phyloP scores from a whole-genome alignment of 768 basidiomycete genomes.

The Rhizopogon vulgaris region DNA sequence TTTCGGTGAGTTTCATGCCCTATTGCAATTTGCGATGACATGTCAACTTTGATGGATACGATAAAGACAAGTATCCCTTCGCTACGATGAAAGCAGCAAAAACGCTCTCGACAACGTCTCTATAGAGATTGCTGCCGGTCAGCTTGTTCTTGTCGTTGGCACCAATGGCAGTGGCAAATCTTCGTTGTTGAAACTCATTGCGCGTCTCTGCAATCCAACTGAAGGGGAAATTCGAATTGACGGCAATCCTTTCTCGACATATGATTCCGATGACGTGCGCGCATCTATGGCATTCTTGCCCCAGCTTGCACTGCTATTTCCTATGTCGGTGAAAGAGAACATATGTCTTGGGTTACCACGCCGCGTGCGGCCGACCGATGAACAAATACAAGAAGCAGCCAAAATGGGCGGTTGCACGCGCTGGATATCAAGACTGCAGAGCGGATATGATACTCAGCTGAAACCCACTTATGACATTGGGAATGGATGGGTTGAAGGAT shows the following conservation, averaged over 20 bases:
- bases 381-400: constrained; percentile 26
- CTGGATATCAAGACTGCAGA: constrained; percentile 29
- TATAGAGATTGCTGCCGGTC: constrained; percentile 23
- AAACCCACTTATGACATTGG: constrained; percentile 13
- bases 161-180: constrained; percentile 24
- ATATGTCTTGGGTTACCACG: constrained; percentile 27
- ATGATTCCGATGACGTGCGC: constrained; percentile 35
- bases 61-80: constrained; percentile 12
- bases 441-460: constrained; percentile 27
- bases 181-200: constrained; percentile 40
- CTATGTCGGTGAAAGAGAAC: constrained; percentile 39
- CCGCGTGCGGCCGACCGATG: constrained; percentile 7
- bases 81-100: constrained; percentile 14
- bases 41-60: background rate
- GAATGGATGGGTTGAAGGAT: constrained; percentile 16
- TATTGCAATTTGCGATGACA: background rate
- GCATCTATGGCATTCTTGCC: constrained; percentile 40
- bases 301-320: constrained; percentile 45
- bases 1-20: constrained; percentile 13
- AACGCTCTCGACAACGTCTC: constrained; percentile 20
- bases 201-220: constrained; percentile 41
- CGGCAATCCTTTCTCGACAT: constrained; percentile 30
- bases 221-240: constrained; percentile 42
- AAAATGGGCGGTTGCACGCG: constrained; percentile 20
- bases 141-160: constrained; percentile 26